Percentiles rank a stretch among this genome's conserved stretches.
These are phyloP conservation scores for Mycena filopes DNA, from an alignment of 768 basidiomycete genomes.

Conservation along the genomic window DNA sequence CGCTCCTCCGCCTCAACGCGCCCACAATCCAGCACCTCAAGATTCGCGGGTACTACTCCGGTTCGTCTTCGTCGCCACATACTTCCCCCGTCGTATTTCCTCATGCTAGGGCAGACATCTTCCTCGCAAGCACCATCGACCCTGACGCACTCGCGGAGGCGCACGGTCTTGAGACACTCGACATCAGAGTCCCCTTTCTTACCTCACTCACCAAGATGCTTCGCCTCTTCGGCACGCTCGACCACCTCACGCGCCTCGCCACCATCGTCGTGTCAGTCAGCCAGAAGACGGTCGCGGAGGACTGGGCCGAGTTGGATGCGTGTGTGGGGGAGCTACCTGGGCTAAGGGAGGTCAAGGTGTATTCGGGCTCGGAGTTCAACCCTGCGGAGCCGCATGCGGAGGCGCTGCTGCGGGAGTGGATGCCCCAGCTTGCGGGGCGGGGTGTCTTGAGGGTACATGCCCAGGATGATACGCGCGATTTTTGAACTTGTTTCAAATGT, in stretches of 20 bases:
- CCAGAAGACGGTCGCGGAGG: constrained; percentile 7
- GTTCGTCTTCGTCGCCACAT: neutral
- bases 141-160: constrained; percentile 13
- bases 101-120: neutral
- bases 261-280: constrained; percentile 12
- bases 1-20: constrained; percentile 8
- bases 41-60: constrained; percentile 13
- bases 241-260: neutral
- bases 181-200: constrained; percentile 10
- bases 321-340: neutral
- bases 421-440: constrained; percentile 1
- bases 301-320: constrained; percentile 21
- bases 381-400: constrained; percentile 5
- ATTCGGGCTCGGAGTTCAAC: constrained; percentile 1
- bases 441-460: constrained; percentile 12
- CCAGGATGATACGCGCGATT: too few relatives aligned
- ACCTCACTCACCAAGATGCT: constrained; percentile 7
- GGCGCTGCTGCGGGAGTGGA: too few relatives aligned
- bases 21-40: constrained; percentile 3
- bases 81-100: neutral
- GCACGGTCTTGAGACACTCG: constrained; percentile 6
- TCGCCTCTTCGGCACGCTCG: constrained; percentile 11
- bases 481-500: too few relatives aligned
- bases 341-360: constrained; percentile 1
- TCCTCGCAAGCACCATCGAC: neutral